phyloP scores from a whole-genome alignment of 345 rosid genomes.

The Pugionium dolabratum region DNA sequence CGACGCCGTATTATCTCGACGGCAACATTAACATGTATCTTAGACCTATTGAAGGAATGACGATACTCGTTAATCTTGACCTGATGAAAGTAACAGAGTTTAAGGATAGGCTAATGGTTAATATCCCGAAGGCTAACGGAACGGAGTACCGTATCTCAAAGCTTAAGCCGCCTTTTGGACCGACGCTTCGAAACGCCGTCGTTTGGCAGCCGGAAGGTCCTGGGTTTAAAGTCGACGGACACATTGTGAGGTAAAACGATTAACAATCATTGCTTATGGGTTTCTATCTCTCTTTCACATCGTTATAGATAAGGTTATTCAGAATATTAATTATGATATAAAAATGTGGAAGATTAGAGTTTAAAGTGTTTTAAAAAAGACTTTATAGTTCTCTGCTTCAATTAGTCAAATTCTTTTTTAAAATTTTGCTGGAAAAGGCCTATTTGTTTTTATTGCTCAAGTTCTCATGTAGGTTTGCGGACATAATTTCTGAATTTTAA shows the following conservation, averaged over 20 bases:
- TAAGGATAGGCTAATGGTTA: slow-evolving; percentile 45
- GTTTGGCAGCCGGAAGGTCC: slow-evolving; percentile 61
- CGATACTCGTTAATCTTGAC: slow-evolving; percentile 53
- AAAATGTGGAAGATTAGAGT: background rate
- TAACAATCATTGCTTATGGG: background rate
- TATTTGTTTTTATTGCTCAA: background rate
- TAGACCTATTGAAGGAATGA: slow-evolving; percentile 65
- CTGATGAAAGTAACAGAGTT: slow-evolving; percentile 52
- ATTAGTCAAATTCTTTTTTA: too few species aligned
- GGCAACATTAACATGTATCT: slow-evolving; percentile 58
- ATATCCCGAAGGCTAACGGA: slow-evolving; percentile 65
- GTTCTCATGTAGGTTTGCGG: background rate
- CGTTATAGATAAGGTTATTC: background rate
- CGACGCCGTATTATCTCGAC: slow-evolving; percentile 50
- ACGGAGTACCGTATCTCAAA: slow-evolving; percentile 53
- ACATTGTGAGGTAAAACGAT: slow-evolving; percentile 42
- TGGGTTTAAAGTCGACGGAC: slow-evolving; percentile 54
- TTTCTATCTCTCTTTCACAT: background rate
- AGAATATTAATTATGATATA: background rate
- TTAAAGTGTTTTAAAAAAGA: too few species aligned
- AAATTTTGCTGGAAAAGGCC: too few species aligned
- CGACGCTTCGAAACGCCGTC: slow-evolving; percentile 48
- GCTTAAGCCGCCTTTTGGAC: slow-evolving; percentile 31
- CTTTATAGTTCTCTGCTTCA: background rate
- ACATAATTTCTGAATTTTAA: background rate